These are phyloP conservation scores for Bipolaris oryzae DNA, from an alignment of 2,329 filamentous ascomycete species.

Conservation along the genomic window DNA sequence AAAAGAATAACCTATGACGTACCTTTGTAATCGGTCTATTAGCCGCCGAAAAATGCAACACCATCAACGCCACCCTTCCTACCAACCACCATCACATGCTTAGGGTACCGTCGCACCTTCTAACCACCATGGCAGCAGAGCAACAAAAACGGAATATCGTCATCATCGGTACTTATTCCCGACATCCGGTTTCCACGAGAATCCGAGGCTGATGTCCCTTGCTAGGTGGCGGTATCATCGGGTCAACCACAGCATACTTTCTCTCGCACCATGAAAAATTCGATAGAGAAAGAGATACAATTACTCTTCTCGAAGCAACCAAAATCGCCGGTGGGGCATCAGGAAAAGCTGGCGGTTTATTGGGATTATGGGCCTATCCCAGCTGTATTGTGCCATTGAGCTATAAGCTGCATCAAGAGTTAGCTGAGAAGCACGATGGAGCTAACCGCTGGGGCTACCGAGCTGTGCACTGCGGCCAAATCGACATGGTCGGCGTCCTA, in stretches of 20 bases:
- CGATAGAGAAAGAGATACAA: constrained; percentile 73
- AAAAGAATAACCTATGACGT: constrained; percentile 16
- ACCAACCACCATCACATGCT: constrained; percentile 24
- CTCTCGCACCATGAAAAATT: constrained; percentile 85
- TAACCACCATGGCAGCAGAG: constrained; percentile 35
- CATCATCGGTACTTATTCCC: constrained; percentile 37
- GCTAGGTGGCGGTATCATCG: constrained; percentile 88
- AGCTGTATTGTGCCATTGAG: constrained; percentile 81
- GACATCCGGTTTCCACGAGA: not conserved
- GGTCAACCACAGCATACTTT: constrained; percentile 88
- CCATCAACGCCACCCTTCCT: constrained; percentile 22
- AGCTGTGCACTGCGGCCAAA: constrained; percentile 73
- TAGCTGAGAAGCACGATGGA: constrained; percentile 84
- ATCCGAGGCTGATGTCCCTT: constrained; percentile 1
- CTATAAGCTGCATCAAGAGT: constrained; percentile 79
- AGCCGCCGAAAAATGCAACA: constrained; percentile 21
- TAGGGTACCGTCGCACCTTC: constrained; percentile 21
- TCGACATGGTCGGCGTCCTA: constrained; percentile 58
- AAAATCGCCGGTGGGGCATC: constrained; percentile 89
- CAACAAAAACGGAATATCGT: constrained; percentile 42
- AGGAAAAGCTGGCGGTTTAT: constrained; percentile 89
- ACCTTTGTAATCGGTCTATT: constrained; percentile 16
- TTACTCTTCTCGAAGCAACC: constrained; percentile 86
- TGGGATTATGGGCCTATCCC: constrained; percentile 93
- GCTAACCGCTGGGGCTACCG: constrained; percentile 85